Evolutionary conservation across 1,139 yeast genomes (phyloP).

Genomic region (Candida gigantensis): DNA sequence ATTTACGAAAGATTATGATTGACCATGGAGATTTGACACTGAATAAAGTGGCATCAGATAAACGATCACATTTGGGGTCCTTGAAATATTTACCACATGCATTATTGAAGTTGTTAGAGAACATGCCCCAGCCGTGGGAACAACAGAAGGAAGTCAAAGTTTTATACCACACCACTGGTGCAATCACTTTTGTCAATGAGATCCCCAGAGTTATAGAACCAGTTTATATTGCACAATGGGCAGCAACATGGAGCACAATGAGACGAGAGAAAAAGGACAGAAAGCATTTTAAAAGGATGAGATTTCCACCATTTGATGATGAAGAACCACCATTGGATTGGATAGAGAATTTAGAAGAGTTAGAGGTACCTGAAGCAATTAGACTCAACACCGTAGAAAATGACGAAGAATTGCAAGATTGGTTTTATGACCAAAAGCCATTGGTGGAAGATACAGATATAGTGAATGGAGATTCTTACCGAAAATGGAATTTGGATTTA

Average conservation of each 20-base stretch:
- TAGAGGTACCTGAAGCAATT: slow-evolving; percentile 72
- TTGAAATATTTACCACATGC: slow-evolving; percentile 97
- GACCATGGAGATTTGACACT: slow-evolving; percentile 89
- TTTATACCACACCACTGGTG: slow-evolving; percentile 87
- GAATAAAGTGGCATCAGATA: slow-evolving; percentile 79
- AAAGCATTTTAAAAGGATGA: slow-evolving; percentile 83
- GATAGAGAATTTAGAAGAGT: slow-evolving; percentile 72
- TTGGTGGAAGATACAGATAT: slow-evolving; percentile 52
- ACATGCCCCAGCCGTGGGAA: slow-evolving; percentile 99
- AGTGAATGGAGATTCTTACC: slow-evolving; percentile 79
- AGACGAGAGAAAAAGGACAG: slow-evolving; percentile 91
- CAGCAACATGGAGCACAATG: slow-evolving; percentile 90
- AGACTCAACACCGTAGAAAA: slow-evolving; percentile 63
- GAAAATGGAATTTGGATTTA: slow-evolving; percentile 66
- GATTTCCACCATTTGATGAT: slow-evolving; percentile 96
- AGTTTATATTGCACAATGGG: slow-evolving; percentile 93
- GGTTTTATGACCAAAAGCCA: slow-evolving; percentile 84
- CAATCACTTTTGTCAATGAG: slow-evolving; percentile 93
- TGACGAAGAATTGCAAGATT: slow-evolving; percentile 64
- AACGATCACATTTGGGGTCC: slow-evolving; percentile 86
- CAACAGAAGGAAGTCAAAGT: slow-evolving; percentile 81
- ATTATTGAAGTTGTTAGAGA: slow-evolving; percentile 80
- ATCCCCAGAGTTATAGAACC: slow-evolving; percentile 92
- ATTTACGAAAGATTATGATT: slow-evolving; percentile 77
- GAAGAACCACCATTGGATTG: slow-evolving; percentile 92